Base-by-base conservation (phyloP, 225 moss, liverwort and hornwort species). In the Thuidium tamariscinum region DNA sequence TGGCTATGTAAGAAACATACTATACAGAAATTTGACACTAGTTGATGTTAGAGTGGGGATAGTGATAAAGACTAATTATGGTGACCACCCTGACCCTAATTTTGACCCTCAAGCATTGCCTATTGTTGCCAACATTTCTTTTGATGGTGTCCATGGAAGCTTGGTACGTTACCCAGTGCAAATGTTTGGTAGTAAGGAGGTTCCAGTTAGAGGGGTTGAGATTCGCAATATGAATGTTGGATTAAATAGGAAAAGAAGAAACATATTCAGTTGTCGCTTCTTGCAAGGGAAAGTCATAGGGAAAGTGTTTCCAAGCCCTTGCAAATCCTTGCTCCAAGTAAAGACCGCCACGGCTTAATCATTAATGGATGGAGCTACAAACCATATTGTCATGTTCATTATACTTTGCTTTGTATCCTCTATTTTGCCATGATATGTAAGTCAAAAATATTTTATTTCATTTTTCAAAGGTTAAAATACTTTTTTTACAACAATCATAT, bases 1-100 rank as follows among this genome's bases (percentile, higher is more conserved):
- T 3, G 98, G 96, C 64, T 97, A 94, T 48, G 92, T 98, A 85
- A 90, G 79, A 79, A 92, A 94, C 77, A 92, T 98, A n/a, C 51
- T 52, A 48, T 82, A 94, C 16, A 88, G 74, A 39, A 88, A 95
- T 73, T 67, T 98, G 49, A 85, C 93, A 22, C 81, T 95, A 84
- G 23, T 84, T 20, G 91, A 96, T 83, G 97, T 98, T 39, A 86
- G 90, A 51, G 95, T 95, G 5, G 98, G 95, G 36, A 91, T 98
- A 41, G 95, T 90, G 63, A 94, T 97, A 29, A 94, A 95, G 51
- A 95, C 94, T 15, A 65, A 93, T 32, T 98, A 96, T 34, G 95
- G 98, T 44, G 95, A 94, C 29, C 98, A 98, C 88, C 97, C 98
- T 5, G 95, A 95, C 84, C 79, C 86, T 44, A 57, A 83, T 12